A percentile compares a stretch with the other conserved stretches of the same genome.
Conservation (phyloP, 306 rosid genomes). For the Pyrus pyrifolia region DNA sequence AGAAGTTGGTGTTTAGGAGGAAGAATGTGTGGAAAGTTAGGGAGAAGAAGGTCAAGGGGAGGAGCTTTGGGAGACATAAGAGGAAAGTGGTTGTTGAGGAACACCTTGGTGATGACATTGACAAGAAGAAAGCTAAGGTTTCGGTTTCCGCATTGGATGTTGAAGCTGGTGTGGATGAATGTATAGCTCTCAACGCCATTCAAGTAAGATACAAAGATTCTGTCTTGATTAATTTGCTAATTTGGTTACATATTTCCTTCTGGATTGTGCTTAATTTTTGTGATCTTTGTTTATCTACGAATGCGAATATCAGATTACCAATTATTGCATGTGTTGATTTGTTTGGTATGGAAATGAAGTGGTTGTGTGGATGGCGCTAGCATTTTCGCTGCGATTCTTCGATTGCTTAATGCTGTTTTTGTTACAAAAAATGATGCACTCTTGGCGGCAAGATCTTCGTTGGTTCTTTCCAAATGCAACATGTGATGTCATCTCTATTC, state of each 20-base stretch:
- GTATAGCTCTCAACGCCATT: conserved; percentile 3
- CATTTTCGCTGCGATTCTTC: neutral
- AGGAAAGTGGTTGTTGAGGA: conserved; percentile 18
- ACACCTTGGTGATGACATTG: neutral
- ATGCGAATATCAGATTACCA: neutral
- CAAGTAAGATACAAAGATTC: conserved; percentile 33
- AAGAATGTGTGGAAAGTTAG: conserved; percentile 73
- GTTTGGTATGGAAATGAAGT: neutral
- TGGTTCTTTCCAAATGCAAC: conserved; percentile 3
- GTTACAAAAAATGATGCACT: neutral
- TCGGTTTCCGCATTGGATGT: neutral
- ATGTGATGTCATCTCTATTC: conserved; percentile 8
- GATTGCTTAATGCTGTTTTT: neutral
- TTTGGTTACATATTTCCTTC: neutral
- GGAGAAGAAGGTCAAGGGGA: conserved; percentile 59
- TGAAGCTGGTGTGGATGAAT: conserved; percentile 13
- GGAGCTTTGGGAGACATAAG: conserved; percentile 52
- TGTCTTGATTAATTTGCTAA: neutral
- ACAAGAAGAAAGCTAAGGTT: conserved; percentile 28
- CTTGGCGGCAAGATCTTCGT: too few relatives aligned
- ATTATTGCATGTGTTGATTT: conserved; percentile 2
- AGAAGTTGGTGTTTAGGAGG: conserved; percentile 68
- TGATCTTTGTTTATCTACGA: neutral
- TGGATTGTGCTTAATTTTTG: neutral
- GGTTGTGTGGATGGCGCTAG: neutral